Base-by-base conservation (phyloP, 2,329 filamentous ascomycete species). In the Neonectria neomacrospora region DNA sequence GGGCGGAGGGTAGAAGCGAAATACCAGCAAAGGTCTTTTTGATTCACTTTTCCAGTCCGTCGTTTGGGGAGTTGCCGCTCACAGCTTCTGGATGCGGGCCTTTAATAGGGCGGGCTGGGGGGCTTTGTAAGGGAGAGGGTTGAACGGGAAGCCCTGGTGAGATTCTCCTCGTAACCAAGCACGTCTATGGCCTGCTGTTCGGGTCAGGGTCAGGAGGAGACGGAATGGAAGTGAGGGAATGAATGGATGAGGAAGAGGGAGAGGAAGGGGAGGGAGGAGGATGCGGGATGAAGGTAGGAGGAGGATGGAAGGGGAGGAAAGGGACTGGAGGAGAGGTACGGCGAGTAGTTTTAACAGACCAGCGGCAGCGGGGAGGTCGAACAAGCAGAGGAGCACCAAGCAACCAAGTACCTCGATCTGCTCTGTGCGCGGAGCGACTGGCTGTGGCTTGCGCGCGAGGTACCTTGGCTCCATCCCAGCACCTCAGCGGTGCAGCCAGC, bases 281-380 rank as follows among this genome's bases (percentile, higher is more conserved):
- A 75, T 71, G 74, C 74, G 74, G 75, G 72, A 72, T 73, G 81
- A 83, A 81, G 77, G 82, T 82, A 81, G 81, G 82, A 85, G 80
- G 79, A 84, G 80, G 81, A 83, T 80, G 78, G 79, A 81, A 79
- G 78, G 81, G 80, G 81, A 77, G 80, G 80, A 82, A 82, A 83
- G 82, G 83, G 84, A 85, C 81, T 83, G 83, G 83, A 81, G 81
- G 80, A 83, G 80, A 85, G 73, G 73, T 72, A 61, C 65, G 63
- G 63, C 66, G 72, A 37, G 72, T 76, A 76, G 76, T 77, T 78
- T 79, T 77, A 77, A 78, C 73, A 67, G 67, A 71, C 69, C 63
- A 71, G 61, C 61, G 59, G 37, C 67, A 66, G 57, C 67, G 58
- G 58, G 52, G 54, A 50, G 47, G 47, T 34, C 20, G 47, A 50